phyloP scores from a whole-genome alignment of 2,329 filamentous ascomycete species.

The Microsporum ferrugineum region DNA sequence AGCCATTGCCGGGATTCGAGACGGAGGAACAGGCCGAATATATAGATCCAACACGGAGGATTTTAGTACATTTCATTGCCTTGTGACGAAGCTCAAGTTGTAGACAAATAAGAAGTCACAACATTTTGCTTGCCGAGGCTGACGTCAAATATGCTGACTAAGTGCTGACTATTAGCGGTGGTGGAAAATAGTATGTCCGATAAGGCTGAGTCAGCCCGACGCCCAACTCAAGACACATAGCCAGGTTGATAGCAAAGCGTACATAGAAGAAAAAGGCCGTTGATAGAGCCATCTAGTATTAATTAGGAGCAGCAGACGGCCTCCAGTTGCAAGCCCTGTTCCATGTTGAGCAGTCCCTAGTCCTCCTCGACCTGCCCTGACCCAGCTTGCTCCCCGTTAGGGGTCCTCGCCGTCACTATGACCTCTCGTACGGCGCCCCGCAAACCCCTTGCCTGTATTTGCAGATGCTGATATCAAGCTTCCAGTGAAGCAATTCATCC shows the following conservation, averaged over 20 bases:
- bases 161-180: not conserved
- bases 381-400: conserved; percentile 26
- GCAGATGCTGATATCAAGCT: conserved; percentile 16
- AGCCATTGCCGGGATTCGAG: not conserved
- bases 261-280: not conserved
- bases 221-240: not conserved
- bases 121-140: not conserved
- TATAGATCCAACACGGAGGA: conserved; percentile 1
- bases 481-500: conserved; percentile 97
- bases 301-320: conserved; percentile 1
- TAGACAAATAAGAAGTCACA: not conserved
- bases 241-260: not conserved
- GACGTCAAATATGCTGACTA: not conserved
- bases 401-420: conserved; percentile 45
- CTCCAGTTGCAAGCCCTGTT: not conserved
- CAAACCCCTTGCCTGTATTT: conserved; percentile 8
- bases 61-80: not conserved
- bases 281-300: not conserved
- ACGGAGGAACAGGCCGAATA: not conserved
- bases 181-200: not conserved
- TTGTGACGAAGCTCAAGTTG: not conserved
- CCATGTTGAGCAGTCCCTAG: not conserved
- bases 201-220: not conserved
- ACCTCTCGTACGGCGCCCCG: conserved; percentile 42
- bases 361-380: conserved; percentile 5